Evolutionary conservation across 768 basidiomycete species (phyloP).

Genomic region (Sarcomyxa edulis): DNA sequence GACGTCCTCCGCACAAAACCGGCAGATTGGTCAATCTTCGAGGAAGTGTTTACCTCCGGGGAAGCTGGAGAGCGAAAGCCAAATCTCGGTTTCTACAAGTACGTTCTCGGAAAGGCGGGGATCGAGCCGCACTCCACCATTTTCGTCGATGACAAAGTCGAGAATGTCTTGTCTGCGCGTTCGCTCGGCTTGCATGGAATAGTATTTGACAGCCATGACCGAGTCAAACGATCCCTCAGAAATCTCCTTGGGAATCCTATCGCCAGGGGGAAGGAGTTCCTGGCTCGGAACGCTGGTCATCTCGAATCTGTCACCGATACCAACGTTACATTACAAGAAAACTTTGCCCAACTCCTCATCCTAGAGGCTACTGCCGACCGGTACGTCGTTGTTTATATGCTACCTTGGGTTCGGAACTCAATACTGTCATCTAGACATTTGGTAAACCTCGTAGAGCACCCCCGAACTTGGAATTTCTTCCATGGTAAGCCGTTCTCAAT

Average conservation of each 20-base stretch:
- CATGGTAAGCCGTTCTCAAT: slow-evolving; percentile 24
- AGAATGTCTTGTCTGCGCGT: slow-evolving; percentile 53
- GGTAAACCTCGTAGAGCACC: slow-evolving; percentile 36
- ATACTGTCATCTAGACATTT: slow-evolving; percentile 26
- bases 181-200: slow-evolving; percentile 54
- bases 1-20: slow-evolving; percentile 36
- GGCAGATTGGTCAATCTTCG: slow-evolving; percentile 45
- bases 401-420: not conserved
- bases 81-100: slow-evolving; percentile 45
- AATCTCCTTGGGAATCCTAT: slow-evolving; percentile 45
- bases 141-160: slow-evolving; percentile 57
- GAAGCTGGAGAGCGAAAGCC: slow-evolving; percentile 51
- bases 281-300: slow-evolving; percentile 31
- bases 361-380: slow-evolving; percentile 43
- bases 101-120: slow-evolving; percentile 38
- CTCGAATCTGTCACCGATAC: slow-evolving; percentile 40
- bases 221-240: slow-evolving; percentile 39
- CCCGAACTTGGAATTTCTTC: slow-evolving; percentile 52
- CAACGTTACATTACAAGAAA: slow-evolving; percentile 38
- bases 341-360: slow-evolving; percentile 56
- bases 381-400: slow-evolving; percentile 19
- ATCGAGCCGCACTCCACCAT: slow-evolving; percentile 41
- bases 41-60: slow-evolving; percentile 47
- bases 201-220: slow-evolving; percentile 36
- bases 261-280: slow-evolving; percentile 33